Evolutionary conservation across 2,329 filamentous ascomycete species (phyloP).

Genomic region (Ophiostoma tasmaniense): DNA sequence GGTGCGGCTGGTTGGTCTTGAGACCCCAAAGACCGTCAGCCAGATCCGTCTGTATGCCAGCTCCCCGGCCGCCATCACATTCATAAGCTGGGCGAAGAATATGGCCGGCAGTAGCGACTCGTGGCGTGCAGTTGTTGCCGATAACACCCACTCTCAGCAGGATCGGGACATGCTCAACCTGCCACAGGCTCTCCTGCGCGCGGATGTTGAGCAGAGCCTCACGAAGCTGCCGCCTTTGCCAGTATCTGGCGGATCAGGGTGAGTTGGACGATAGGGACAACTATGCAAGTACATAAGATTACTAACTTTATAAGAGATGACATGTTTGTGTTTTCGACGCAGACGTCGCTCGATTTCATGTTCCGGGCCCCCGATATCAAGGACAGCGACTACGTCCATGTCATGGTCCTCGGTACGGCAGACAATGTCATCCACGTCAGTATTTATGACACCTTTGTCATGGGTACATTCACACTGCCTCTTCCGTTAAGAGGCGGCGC

Average conservation of each 20-base stretch:
- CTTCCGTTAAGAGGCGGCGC: slow-evolving; percentile 22
- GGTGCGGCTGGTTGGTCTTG: slow-evolving; percentile 67
- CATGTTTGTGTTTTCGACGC: slow-evolving; percentile 57
- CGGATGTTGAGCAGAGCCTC: slow-evolving; percentile 68
- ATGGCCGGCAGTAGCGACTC: slow-evolving; percentile 27
- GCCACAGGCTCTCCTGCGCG: slow-evolving; percentile 62
- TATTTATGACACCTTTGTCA: slow-evolving; percentile 78
- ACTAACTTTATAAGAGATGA: slow-evolving; percentile 37
- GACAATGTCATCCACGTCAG: slow-evolving; percentile 66
- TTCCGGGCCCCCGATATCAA: slow-evolving; percentile 55
- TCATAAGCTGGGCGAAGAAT: slow-evolving; percentile 47
- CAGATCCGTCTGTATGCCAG: slow-evolving; percentile 50
- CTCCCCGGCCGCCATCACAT: slow-evolving; percentile 37
- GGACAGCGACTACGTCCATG: slow-evolving; percentile 66
- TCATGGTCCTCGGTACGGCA: slow-evolving; percentile 65
- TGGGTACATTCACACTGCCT: slow-evolving; percentile 55
- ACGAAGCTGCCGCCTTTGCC: slow-evolving; percentile 69
- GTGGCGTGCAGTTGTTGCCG: slow-evolving; percentile 26
- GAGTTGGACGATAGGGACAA: slow-evolving; percentile 26
- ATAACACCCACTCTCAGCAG: slow-evolving; percentile 25
- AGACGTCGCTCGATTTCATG: slow-evolving; percentile 59
- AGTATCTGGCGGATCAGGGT: slow-evolving; percentile 54
- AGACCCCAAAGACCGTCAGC: slow-evolving; percentile 74
- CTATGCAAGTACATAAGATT: background rate
- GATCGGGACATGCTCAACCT: slow-evolving; percentile 41